These are phyloP conservation scores for Blumeriella jaapii DNA, from an alignment of 2,329 filamentous ascomycete species.

Conservation along the genomic window DNA sequence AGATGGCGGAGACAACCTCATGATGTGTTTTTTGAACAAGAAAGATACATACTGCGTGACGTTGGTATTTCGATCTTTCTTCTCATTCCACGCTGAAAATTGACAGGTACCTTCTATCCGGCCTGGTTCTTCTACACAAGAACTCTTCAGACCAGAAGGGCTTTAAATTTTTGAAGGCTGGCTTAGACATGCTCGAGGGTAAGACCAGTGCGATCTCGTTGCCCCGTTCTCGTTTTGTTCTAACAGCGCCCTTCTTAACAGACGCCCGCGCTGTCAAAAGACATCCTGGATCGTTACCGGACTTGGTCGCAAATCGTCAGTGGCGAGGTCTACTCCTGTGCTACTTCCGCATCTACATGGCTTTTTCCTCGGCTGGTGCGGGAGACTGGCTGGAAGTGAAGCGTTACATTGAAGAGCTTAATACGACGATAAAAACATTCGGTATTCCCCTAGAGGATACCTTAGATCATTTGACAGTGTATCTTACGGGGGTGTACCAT, in stretches of 20 bases:
- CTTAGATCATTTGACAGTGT: slow-evolving; percentile 30
- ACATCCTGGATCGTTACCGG: slow-evolving; percentile 23
- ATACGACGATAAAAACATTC: slow-evolving; percentile 14
- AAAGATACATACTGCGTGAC: slow-evolving; percentile 36
- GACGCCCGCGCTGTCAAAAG: slow-evolving; percentile 9
- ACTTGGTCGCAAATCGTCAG: slow-evolving; percentile 17
- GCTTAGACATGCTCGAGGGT: slow-evolving; percentile 34
- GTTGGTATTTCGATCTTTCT: slow-evolving; percentile 14
- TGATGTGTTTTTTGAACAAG: slow-evolving; percentile 49
- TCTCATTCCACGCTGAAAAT: slow-evolving; percentile 1
- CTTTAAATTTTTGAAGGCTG: slow-evolving; percentile 45
- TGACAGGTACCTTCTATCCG: slow-evolving; percentile 23
- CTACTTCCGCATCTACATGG: slow-evolving; percentile 25
- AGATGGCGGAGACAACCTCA: slow-evolving; percentile 41
- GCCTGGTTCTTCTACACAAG: slow-evolving; percentile 32
- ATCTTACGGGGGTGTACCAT: slow-evolving; percentile 63
- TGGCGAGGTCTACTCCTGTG: slow-evolving; percentile 26
- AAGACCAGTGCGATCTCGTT: slow-evolving; percentile 1
- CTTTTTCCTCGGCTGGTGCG: slow-evolving; percentile 22
- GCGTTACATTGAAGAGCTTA: slow-evolving; percentile 17
- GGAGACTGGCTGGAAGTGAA: slow-evolving; percentile 24
- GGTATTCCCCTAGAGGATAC: slow-evolving; percentile 18
- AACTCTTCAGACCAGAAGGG: slow-evolving; percentile 46
- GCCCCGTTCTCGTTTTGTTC: too few relatives aligned
- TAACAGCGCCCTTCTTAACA: slow-evolving; percentile 2